Conservation (phyloP, 2,329 filamentous ascomycete species). For the Phoma sp. region DNA sequence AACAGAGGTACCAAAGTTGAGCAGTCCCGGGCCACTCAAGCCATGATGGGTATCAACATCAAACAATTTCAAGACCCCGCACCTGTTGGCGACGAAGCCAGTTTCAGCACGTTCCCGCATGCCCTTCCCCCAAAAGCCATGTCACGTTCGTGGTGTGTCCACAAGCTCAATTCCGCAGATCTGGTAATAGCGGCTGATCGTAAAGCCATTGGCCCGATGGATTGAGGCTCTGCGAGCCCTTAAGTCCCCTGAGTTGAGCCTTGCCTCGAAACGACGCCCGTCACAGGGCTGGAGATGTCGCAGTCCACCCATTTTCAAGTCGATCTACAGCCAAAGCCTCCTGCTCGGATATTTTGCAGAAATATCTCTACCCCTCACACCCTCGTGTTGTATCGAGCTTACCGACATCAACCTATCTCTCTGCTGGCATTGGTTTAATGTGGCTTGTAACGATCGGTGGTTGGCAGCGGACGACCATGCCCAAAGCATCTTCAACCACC, state of each 20-base stretch:
- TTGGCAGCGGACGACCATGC: not conserved
- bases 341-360: not conserved
- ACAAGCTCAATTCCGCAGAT: slow-evolving; percentile 4
- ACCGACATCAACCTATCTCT: not conserved
- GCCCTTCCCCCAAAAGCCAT: not conserved
- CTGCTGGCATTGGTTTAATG: slow-evolving; percentile 5
- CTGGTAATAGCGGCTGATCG: slow-evolving; percentile 10
- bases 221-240: slow-evolving; percentile 16
- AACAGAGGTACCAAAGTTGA: not conserved
- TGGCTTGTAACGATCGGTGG: not conserved
- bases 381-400: not conserved
- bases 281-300: not conserved
- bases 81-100: not conserved
- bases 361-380: not conserved
- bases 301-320: not conserved
- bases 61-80: not conserved
- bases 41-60: not conserved
- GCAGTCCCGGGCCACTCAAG: not conserved
- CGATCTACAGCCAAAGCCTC: not conserved
- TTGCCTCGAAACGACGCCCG: not conserved
- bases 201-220: slow-evolving; percentile 1
- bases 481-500: not conserved
- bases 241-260: not conserved
- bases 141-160: not conserved
- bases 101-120: not conserved